These are phyloP conservation scores for Talaromyces sp. DNA, from an alignment of 2,329 filamentous ascomycete genomes.

Conservation along the genomic window DNA sequence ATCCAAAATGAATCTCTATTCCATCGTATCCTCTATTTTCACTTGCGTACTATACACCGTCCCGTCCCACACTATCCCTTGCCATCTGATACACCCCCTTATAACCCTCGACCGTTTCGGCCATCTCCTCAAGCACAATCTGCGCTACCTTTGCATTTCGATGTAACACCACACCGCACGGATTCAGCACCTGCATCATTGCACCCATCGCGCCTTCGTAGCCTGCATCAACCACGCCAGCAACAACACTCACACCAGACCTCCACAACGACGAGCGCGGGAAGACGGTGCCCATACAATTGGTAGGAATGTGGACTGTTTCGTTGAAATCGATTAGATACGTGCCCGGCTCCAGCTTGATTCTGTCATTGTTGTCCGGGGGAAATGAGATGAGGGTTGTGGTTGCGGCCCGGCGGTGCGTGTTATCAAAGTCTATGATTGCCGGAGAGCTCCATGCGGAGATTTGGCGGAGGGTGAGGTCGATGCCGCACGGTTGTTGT, in stretches of 20 bases:
- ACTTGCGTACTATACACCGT: slow-evolving; percentile 15
- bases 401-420: slow-evolving; percentile 25
- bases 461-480: slow-evolving; percentile 29
- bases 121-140: slow-evolving; percentile 41
- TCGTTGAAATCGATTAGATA: slow-evolving; percentile 46
- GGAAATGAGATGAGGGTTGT: slow-evolving; percentile 22
- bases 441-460: slow-evolving; percentile 29
- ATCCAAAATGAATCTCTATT: neutral
- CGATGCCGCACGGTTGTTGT: slow-evolving; percentile 32
- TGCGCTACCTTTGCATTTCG: slow-evolving; percentile 40
- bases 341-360: slow-evolving; percentile 27
- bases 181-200: slow-evolving; percentile 39
- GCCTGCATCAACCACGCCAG: slow-evolving; percentile 44
- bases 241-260: slow-evolving; percentile 36
- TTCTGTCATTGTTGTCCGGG: neutral
- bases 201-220: slow-evolving; percentile 43
- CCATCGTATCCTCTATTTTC: neutral
- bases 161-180: slow-evolving; percentile 33
- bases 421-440: slow-evolving; percentile 32
- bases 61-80: slow-evolving; percentile 20
- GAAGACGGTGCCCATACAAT: slow-evolving; percentile 42
- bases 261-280: slow-evolving; percentile 41
- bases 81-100: slow-evolving; percentile 37
- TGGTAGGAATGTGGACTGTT: slow-evolving; percentile 35
- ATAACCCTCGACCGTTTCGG: slow-evolving; percentile 34